Evolutionary conservation across 139 green algal genomes (phyloP).

Genomic region (Chlamydomonas applanata): DNA sequence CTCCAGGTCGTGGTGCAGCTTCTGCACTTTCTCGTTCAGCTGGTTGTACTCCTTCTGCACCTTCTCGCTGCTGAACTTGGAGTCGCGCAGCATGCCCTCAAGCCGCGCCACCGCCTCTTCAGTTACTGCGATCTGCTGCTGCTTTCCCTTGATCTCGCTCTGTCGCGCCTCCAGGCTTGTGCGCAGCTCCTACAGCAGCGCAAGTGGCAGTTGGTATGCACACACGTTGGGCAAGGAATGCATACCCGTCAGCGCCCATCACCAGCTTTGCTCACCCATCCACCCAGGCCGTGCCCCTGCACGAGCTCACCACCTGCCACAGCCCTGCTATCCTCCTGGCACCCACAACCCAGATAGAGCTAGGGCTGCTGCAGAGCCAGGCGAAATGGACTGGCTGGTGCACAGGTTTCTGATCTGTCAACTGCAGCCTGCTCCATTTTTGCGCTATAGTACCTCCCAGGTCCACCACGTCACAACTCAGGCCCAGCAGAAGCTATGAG

Average conservation of each 20-base stretch:
- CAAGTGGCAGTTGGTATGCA: background rate
- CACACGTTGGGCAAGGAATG: background rate
- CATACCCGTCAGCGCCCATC: too few species aligned
- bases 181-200: conserved; percentile 64
- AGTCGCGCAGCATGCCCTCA: conserved; percentile 71
- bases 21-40: conserved; percentile 81
- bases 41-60: conserved; percentile 86
- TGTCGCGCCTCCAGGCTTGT: conserved; percentile 61
- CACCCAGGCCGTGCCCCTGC: too few species aligned
- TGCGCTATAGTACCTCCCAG: too few species aligned
- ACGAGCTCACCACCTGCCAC: too few species aligned
- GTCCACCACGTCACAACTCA: too few species aligned
- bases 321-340: too few species aligned
- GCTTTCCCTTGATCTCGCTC: conserved; percentile 78
- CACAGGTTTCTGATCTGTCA: too few species aligned
- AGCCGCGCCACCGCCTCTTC: conserved; percentile 59
- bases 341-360: too few species aligned
- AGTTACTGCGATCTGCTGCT: conserved; percentile 41
- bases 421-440: too few species aligned
- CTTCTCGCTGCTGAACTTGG: conserved; percentile 63
- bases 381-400: too few species aligned
- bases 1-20: conserved; percentile 87
- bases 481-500: background rate
- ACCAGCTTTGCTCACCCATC: too few species aligned
- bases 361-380: too few species aligned